A percentile compares a stretch with the other conserved stretches of the same genome.
These are phyloP conservation scores for Onygenales sp. DNA, from an alignment of 2,329 filamentous ascomycete genomes.

Conservation along the genomic window DNA sequence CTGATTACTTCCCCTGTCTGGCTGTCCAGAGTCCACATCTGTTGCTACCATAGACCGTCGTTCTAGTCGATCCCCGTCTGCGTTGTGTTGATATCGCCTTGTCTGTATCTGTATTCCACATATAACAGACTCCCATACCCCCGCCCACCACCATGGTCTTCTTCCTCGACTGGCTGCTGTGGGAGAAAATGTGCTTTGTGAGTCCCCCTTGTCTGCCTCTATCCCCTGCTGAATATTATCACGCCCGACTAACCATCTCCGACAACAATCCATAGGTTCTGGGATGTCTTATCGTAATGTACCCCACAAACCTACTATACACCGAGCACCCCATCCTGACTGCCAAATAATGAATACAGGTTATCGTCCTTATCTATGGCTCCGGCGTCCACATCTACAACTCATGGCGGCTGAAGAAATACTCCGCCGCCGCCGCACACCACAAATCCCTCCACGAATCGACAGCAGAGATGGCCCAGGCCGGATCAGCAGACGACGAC, in stretches of 20 bases:
- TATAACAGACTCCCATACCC: neutral
- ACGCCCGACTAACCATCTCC: slow-evolving; percentile 10
- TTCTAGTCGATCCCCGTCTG: too few species aligned
- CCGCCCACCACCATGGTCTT: slow-evolving; percentile 35
- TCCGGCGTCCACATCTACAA: slow-evolving; percentile 51
- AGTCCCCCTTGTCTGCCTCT: slow-evolving; percentile 32
- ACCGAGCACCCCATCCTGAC: neutral
- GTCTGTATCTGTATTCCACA: neutral
- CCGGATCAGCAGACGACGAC: slow-evolving; percentile 46
- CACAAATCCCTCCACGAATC: slow-evolving; percentile 44
- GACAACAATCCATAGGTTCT: slow-evolving; percentile 51
- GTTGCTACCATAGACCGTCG: too few species aligned
- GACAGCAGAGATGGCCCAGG: slow-evolving; percentile 40
- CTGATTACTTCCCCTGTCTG: too few species aligned
- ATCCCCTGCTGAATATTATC: neutral
- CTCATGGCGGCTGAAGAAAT: slow-evolving; percentile 51
- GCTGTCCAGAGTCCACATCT: too few species aligned
- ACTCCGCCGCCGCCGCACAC: slow-evolving; percentile 58
- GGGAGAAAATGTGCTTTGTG: slow-evolving; percentile 88
- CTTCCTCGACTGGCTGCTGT: slow-evolving; percentile 64
- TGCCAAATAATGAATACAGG: slow-evolving; percentile 22
- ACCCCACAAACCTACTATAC: too few species aligned
- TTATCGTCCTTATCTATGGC: slow-evolving; percentile 58
- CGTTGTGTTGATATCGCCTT: too few species aligned
- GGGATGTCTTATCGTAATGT: slow-evolving; percentile 54